Evolutionary conservation across 257 asterid species (phyloP), one percentile per base, ranked within the genome.

Genomic region (Apocynum venetum): DNA sequence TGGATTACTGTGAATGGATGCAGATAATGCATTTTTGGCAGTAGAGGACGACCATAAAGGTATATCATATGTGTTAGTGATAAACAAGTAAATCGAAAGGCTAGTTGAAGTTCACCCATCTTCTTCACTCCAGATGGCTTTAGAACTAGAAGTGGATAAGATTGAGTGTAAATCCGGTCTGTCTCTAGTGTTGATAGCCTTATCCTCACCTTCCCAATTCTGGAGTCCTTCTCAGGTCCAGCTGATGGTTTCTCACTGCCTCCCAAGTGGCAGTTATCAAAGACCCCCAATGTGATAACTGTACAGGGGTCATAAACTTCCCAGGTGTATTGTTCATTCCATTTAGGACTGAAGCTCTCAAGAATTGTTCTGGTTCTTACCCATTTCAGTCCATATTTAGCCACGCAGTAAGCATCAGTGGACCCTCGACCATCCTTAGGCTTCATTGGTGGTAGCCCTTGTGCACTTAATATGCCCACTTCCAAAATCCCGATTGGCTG

Each of bases 311-410:
- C 96, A 7, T 84, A 87, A 19, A 90, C 96, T 73, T 89, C 93
- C 96, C 96, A 90, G 0, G 91, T 86, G 80, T 90, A 90, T 41
- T 90, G 96, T 87, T 90, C 96, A 57, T 88, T 90, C 96, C 96
- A 90, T 73, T 83, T 87, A 13, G 96, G 96, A 64, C 75, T 78
- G 52, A 64, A 72, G 83, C 82, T 88, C 20, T 82, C 88, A 2
- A 89, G 64, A 63, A 91, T 80, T 7, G 96, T 91, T 53, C 96
- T 81, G 0, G 96, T 88, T 47, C 94, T 70, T 1, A 91, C 86
- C 96, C 96, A 91, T 41, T 91, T 89, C 43, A 73, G 89, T 7
- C 97, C 97, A 52, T 91, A 89, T 79, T 91, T 91, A 0, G 95
- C 95, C 25, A 91, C 95, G n/a, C 90, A 86, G 19, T 91, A 89